These are phyloP conservation scores for Camellia japonica DNA, from an alignment of 148 eudicot species.

Conservation along the genomic window DNA sequence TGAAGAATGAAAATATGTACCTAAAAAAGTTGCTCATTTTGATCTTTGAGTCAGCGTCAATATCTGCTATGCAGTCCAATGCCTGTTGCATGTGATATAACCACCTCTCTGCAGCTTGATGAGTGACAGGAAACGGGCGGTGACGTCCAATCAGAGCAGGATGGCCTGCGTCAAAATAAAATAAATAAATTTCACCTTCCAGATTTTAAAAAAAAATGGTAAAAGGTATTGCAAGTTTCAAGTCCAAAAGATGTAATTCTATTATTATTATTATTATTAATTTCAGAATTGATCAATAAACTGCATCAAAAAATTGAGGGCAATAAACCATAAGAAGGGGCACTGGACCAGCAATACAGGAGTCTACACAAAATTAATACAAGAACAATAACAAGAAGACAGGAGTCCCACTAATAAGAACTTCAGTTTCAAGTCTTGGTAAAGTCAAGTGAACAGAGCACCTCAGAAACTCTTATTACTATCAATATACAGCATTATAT, in stretches of 20 bases:
- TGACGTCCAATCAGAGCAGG: conserved; percentile 91
- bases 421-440: neutral
- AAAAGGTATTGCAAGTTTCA: neutral
- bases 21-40: conserved; percentile 90
- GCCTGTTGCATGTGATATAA: conserved; percentile 85
- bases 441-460: neutral
- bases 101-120: conserved; percentile 93
- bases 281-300: neutral
- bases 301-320: no score
- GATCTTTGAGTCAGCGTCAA: conserved; percentile 68
- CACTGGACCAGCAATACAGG: no score
- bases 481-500: neutral
- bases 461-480: no score
- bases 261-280: neutral
- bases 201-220: neutral
- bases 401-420: neutral
- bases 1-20: conserved; percentile 25
- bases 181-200: neutral
- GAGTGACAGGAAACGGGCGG: conserved; percentile 90
- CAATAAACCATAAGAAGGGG: no score
- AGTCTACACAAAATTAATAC: no score
- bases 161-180: conserved; percentile 54
- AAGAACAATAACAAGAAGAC: neutral
- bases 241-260: no score
- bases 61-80: conserved; percentile 50